Evolutionary conservation across 2,329 filamentous ascomycete species (phyloP).

Genomic region (Calonectria pteridis): DNA sequence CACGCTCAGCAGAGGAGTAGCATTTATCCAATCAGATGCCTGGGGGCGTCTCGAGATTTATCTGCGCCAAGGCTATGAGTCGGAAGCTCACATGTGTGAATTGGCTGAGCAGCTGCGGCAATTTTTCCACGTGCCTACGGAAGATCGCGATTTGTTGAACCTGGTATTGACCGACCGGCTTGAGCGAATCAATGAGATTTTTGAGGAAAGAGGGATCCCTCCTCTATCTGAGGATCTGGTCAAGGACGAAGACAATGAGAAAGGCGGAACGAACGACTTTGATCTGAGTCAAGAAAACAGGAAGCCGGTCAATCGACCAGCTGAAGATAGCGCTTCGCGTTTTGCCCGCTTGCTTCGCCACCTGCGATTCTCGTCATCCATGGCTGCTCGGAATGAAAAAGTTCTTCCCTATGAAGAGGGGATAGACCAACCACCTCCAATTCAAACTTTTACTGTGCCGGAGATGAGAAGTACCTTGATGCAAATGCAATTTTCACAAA

Average conservation of each 20-base stretch:
- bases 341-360: slow-evolving; percentile 13
- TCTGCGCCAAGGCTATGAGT: slow-evolving; percentile 12
- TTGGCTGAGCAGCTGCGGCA: slow-evolving; percentile 16
- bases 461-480: slow-evolving; percentile 1
- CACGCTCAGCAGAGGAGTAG: slow-evolving; percentile 7
- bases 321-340: slow-evolving; percentile 7
- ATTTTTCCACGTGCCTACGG: slow-evolving; percentile 4
- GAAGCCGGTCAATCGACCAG: not conserved
- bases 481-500: slow-evolving; percentile 14
- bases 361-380: not conserved
- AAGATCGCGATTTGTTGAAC: slow-evolving; percentile 9
- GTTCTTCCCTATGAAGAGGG: not conserved
- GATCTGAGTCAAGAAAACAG: not conserved
- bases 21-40: slow-evolving; percentile 15
- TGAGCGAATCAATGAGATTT: slow-evolving; percentile 2
- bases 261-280: not conserved
- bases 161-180: not conserved
- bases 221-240: not conserved
- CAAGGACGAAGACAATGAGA: not conserved
- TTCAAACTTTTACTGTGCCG: not conserved
- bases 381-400: not conserved
- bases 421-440: not conserved
- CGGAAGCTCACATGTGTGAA: slow-evolving; percentile 3
- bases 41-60: slow-evolving; percentile 8
- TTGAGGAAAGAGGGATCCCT: slow-evolving; percentile 15